A percentile compares a stretch with the other conserved stretches of the same genome.
These are phyloP conservation scores for Lophium mytilinum DNA, from an alignment of 495 filamentous ascomycete genomes.

Conservation along the genomic window DNA sequence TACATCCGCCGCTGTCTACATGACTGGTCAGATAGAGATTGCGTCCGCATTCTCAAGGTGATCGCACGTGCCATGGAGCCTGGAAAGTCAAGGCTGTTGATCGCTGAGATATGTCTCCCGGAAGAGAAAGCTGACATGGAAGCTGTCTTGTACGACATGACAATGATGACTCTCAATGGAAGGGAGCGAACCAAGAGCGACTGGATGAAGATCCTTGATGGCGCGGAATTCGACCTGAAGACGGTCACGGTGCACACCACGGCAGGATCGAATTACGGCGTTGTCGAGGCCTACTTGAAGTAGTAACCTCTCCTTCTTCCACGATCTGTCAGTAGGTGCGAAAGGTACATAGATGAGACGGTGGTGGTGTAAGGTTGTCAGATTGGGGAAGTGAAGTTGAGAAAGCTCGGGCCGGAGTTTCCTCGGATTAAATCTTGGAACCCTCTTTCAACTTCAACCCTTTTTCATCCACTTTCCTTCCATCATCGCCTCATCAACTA, in stretches of 20 bases:
- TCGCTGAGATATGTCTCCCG: conserved; percentile 1
- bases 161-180: conserved; percentile 1
- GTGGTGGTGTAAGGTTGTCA: too few species aligned
- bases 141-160: neutral
- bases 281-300: neutral
- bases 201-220: neutral
- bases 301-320: neutral
- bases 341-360: too few species aligned
- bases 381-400: too few species aligned
- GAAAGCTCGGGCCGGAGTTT: too few species aligned
- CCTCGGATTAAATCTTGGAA: too few species aligned
- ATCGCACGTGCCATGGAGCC: neutral
- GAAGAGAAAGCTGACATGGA: neutral
- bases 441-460: too few species aligned
- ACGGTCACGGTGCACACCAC: neutral
- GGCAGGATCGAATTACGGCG: neutral
- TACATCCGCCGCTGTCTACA: conserved; percentile 9
- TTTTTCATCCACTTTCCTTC: too few species aligned
- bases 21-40: conserved; percentile 3
- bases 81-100: neutral
- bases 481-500: too few species aligned
- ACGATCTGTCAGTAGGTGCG: too few species aligned
- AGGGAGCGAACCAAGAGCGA: neutral
- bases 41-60: conserved; percentile 1
- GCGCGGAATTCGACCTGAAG: neutral